A percentile compares a stretch with the other conserved stretches of the same genome.
phyloP scores from a whole-genome alignment of 331 rosid species.

The Pyracantha coccinea region DNA sequence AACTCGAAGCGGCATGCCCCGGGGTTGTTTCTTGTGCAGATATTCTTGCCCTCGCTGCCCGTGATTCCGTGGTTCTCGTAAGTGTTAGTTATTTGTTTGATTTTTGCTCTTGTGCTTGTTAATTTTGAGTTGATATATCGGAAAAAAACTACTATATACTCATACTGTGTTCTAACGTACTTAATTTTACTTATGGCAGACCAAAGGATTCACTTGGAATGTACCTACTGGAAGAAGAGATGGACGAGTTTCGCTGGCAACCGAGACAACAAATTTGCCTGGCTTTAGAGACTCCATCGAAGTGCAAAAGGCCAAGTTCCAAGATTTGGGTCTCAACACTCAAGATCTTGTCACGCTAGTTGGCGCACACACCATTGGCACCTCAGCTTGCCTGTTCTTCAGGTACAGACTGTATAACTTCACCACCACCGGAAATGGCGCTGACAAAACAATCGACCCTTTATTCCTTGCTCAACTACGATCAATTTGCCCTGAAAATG shows the following conservation, averaged over 20 bases:
- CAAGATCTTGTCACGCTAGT: constrained; percentile 69
- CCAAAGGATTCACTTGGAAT: constrained; percentile 38
- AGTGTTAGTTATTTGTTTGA: neutral
- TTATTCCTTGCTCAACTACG: constrained; percentile 33
- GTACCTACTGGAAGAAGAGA: constrained; percentile 67
- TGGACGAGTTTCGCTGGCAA: constrained; percentile 41
- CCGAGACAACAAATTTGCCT: constrained; percentile 21
- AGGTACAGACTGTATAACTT: constrained; percentile 44
- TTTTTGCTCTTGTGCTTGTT: too few species aligned
- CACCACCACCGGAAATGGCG: constrained; percentile 21
- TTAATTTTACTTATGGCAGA: constrained; percentile 18
- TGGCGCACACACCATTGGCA: constrained; percentile 71
- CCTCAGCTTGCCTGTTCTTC: constrained; percentile 45
- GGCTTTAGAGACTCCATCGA: constrained; percentile 34
- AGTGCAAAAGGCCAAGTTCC: constrained; percentile 34
- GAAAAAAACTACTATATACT: too few species aligned
- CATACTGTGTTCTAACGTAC: too few species aligned
- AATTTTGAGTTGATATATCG: too few species aligned
- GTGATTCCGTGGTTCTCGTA: constrained; percentile 46
- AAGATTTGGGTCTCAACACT: constrained; percentile 42
- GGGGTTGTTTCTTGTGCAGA: constrained; percentile 60
- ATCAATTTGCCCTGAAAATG: constrained; percentile 52
- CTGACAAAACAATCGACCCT: constrained; percentile 48
- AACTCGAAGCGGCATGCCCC: constrained; percentile 51
- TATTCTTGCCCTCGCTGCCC: constrained; percentile 54